Percentiles rank a stretch among this genome's conserved stretches.
Evolutionary conservation across 768 basidiomycete genomes (phyloP).

Genomic region (Leccinum disarticulatum): DNA sequence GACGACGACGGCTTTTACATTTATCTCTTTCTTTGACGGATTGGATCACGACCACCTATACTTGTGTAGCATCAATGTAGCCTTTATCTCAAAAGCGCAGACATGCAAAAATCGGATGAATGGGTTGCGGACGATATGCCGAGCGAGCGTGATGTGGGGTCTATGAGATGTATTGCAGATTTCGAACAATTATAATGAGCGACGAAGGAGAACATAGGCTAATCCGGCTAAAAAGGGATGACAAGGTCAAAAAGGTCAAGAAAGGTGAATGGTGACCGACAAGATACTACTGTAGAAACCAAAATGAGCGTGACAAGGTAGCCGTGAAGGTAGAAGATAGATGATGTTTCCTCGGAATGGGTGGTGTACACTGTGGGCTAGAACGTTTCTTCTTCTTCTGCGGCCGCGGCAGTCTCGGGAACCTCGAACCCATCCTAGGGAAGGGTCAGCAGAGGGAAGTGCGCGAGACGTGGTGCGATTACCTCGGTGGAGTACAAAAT

Average conservation of each 20-base stretch:
- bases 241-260: conserved; percentile 9
- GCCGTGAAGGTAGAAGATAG: conserved; percentile 6
- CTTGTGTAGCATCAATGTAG: conserved; percentile 30
- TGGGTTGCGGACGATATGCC: conserved; percentile 3
- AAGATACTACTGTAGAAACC: conserved; percentile 14
- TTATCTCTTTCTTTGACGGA: conserved; percentile 10
- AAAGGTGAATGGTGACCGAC: conserved; percentile 9
- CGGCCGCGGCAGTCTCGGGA: conserved; percentile 55
- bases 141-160: not conserved
- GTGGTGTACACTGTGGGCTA: conserved; percentile 31
- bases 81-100: conserved; percentile 21
- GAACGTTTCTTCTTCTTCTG: conserved; percentile 84
- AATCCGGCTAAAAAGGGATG: conserved; percentile 6
- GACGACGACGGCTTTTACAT: not conserved
- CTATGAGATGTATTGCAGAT: conserved; percentile 32
- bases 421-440: conserved; percentile 90
- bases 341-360: conserved; percentile 5
- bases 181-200: conserved; percentile 22
- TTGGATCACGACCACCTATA: conserved; percentile 18
- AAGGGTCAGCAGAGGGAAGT: conserved; percentile 9
- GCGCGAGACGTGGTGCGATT: conserved; percentile 21
- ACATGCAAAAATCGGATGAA: conserved; percentile 3
- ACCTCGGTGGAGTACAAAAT: conserved; percentile 97
- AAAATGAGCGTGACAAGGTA: conserved; percentile 20
- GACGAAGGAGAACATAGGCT: conserved; percentile 23